Conservation (phyloP, 257 asterid species). For the Solanum virginianum region DNA sequence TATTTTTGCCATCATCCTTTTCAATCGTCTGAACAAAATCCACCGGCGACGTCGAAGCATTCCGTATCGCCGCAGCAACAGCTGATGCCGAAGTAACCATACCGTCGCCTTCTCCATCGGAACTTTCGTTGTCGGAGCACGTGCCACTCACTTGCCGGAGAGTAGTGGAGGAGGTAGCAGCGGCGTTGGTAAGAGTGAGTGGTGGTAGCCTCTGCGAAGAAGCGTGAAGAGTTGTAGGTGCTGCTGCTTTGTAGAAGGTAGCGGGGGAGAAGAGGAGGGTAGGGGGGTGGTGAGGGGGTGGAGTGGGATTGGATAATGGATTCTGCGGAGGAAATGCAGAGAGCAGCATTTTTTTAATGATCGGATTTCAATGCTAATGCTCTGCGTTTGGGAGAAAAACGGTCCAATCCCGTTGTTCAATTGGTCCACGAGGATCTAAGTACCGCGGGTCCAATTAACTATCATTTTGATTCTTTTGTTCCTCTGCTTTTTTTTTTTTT, state of each 20-base stretch:
- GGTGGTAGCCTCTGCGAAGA: conserved; percentile 33
- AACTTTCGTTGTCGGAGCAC: conserved; percentile 9
- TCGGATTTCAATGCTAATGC: neutral
- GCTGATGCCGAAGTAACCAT: conserved; percentile 78
- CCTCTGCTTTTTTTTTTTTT: too few relatives aligned
- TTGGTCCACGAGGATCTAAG: neutral
- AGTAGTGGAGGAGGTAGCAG: conserved; percentile 23
- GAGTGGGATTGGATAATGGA: conserved; percentile 11
- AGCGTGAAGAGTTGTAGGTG: conserved; percentile 9
- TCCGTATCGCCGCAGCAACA: conserved; percentile 52
- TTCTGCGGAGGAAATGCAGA: conserved; percentile 45
- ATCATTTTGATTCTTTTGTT: too few relatives aligned
- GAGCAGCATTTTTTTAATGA: conserved; percentile 37
- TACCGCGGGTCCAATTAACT: neutral
- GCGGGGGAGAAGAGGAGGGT: conserved; percentile 12
- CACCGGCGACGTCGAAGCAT: conserved; percentile 84
- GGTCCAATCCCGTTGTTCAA: neutral
- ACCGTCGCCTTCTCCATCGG: conserved; percentile 6
- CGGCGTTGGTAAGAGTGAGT: neutral
- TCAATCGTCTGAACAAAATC: conserved; percentile 70
- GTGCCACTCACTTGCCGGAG: conserved; percentile 46
- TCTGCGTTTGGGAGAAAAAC: neutral
- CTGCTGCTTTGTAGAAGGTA: conserved; percentile 7
- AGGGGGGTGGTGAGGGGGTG: conserved; percentile 12
- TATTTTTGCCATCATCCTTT: conserved; percentile 22